A percentile compares a stretch with the other conserved stretches of the same genome.
These are phyloP conservation scores for Metarhizium robertsii DNA, from an alignment of 2,329 filamentous ascomycete species.

Conservation along the genomic window DNA sequence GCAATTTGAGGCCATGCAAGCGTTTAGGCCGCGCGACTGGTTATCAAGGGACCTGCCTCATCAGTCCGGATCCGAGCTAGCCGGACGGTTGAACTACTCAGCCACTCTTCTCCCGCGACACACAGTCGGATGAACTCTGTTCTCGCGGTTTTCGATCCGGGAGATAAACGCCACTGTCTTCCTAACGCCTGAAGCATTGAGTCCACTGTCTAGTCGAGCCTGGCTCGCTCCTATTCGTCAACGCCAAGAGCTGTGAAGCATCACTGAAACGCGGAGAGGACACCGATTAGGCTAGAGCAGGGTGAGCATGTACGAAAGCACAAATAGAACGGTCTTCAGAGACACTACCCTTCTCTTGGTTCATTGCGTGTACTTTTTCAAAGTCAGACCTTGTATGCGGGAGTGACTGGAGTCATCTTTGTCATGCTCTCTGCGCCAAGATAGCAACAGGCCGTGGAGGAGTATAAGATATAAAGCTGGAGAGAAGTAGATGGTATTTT, in stretches of 20 bases:
- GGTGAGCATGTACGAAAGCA: not conserved
- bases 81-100: no score
- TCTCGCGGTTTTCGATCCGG: not conserved
- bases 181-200: not conserved
- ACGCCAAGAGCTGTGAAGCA: not conserved
- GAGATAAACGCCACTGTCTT: not conserved
- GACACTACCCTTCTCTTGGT: not conserved
- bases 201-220: not conserved
- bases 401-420: not conserved
- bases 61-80: no score
- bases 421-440: not conserved
- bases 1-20: not conserved
- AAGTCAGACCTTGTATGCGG: not conserved
- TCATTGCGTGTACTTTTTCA: not conserved
- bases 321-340: no score
- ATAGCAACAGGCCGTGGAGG: not conserved
- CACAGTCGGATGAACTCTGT: not conserved
- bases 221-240: not conserved
- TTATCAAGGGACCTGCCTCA: no score
- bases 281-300: not conserved
- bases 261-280: not conserved
- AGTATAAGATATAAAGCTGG: not conserved
- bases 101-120: no score
- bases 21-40: no score
- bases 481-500: not conserved